A percentile compares a stretch with the other conserved stretches of the same genome.
Evolutionary conservation across 306 rosid genomes (phyloP).

Genomic region (Calophaca sinica): DNA sequence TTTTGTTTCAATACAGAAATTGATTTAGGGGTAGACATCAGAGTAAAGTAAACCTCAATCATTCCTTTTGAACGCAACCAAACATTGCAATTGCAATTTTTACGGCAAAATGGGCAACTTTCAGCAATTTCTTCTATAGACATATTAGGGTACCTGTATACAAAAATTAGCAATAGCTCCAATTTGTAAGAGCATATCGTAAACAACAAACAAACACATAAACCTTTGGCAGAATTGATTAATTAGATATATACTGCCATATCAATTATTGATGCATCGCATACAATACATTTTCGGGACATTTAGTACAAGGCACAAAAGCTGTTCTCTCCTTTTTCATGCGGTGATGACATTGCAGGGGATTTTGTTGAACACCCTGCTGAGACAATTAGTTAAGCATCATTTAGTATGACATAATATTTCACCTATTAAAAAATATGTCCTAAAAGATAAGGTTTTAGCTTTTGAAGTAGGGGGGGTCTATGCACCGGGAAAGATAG

Average conservation of each 20-base stretch:
- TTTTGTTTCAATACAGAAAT: too few relatives aligned
- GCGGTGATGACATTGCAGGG: conserved; percentile 76
- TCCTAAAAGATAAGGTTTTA: conserved; percentile 26
- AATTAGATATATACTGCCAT: conserved; percentile 27
- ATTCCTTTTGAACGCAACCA: too few relatives aligned
- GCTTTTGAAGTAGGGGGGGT: conserved; percentile 3
- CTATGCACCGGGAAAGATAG: conserved; percentile 36
- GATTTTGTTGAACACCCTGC: conserved; percentile 50
- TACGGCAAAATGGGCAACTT: too few relatives aligned
- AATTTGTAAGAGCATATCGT: too few relatives aligned
- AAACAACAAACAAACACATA: too few relatives aligned
- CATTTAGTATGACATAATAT: conserved; percentile 21
- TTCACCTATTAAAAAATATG: background rate
- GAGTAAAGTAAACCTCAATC: too few relatives aligned
- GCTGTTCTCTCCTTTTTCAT: conserved; percentile 55
- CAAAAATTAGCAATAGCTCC: too few relatives aligned
- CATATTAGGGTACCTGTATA: too few relatives aligned
- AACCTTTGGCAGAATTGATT: too few relatives aligned
- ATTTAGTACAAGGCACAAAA: conserved; percentile 64
- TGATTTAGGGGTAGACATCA: too few relatives aligned
- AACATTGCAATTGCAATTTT: too few relatives aligned
- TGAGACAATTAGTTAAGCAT: conserved; percentile 26
- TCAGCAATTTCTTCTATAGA: too few relatives aligned
- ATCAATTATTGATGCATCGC: conserved; percentile 75
- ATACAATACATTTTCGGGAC: conserved; percentile 70